Base-by-base conservation (phyloP, 164 flowering plant genomes). In the Litsea cubeba region DNA sequence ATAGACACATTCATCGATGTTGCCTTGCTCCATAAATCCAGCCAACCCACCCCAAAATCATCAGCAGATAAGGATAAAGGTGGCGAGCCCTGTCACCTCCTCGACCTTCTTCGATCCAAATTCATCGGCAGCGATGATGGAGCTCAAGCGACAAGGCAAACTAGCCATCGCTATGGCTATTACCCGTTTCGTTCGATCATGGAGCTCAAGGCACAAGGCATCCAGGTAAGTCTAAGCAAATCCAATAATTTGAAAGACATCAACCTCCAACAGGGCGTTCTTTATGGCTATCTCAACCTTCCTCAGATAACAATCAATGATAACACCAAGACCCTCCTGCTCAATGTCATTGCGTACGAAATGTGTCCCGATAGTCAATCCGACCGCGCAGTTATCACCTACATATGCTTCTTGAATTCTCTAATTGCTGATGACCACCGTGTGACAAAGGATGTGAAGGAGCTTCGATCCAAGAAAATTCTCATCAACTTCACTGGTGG, bases 321-420 rank as follows among this genome's bases (percentile, higher is more conserved):
- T 35, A 12, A 62, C 2, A 20, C 63, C 50, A 67, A 50, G 70
- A 1, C 76, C 6, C 24, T n/a, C n/a, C 50, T 66, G 7, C 23
- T 74, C 12, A 74, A 74, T 65, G 20, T 74, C 49, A 65, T 30
- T 12, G 70, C 76, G 3, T 74, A 65, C 12, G 71, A 74, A 40
- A 8, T 26, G 28, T 50, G 76, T 50, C 28, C 64, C 4, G 70
- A 10, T 30, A 20, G 22, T 17, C 24, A 18, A 3, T 26, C 32
- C 12, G 64, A 66, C n/a, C 20, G 12, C 7, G 64, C 0, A 10
- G n/a, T 75, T 28, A 71, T 75, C 57, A 65, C 74, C 25, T 74
- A 70, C 72, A n/a, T 78, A 17, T 78, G 77, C 32, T 73, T 77
- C 64, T 28, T 77, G 68, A 65, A 73, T 73, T 63, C 69, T 62